Conservation (phyloP, 139 green algal species). For the Gonium pectorale region DNA sequence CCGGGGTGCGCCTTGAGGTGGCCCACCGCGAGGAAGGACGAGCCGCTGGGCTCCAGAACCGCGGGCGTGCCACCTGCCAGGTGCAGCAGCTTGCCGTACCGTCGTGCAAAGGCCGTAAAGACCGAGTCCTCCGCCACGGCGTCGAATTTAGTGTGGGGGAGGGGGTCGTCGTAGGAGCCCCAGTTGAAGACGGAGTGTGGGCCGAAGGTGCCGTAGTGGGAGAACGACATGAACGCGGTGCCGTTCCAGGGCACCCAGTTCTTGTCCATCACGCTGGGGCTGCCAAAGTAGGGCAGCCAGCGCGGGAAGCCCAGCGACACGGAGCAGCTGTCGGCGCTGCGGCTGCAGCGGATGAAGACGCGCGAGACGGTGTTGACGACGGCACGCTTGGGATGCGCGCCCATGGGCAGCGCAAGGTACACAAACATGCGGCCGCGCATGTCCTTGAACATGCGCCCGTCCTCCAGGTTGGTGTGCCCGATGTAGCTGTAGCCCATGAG, state of each 20-base stretch:
- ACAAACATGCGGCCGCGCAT: not conserved
- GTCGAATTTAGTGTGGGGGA: conserved; percentile 3
- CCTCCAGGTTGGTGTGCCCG: conserved; percentile 6
- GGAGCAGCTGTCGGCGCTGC: not conserved
- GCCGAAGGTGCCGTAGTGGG: not conserved
- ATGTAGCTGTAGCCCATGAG: conserved; percentile 2
- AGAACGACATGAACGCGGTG: conserved; percentile 14
- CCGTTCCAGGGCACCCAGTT: conserved; percentile 42
- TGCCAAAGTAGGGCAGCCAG: not conserved
- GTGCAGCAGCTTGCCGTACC: conserved; percentile 21
- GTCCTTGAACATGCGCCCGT: conserved; percentile 31
- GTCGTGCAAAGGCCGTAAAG: not conserved
- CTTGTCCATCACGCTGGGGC: conserved; percentile 19
- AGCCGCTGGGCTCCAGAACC: conserved; percentile 1
- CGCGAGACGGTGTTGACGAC: conserved; percentile 22
- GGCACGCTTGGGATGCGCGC: not conserved
- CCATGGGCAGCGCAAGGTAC: conserved; percentile 26
- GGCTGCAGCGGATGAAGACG: not conserved
- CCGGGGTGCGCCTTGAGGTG: conserved; percentile 32
- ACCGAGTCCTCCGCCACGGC: not conserved
- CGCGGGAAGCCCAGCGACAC: conserved; percentile 15
- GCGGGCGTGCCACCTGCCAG: conserved; percentile 5
- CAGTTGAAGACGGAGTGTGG: conserved; percentile 25
- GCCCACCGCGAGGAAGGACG: conserved; percentile 8
- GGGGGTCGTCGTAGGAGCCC: conserved; percentile 10